Percentiles rank a stretch among this genome's conserved stretches.
These are phyloP conservation scores for Neonectria sp. DNA, from an alignment of 2,329 filamentous ascomycete genomes.

Conservation along the genomic window DNA sequence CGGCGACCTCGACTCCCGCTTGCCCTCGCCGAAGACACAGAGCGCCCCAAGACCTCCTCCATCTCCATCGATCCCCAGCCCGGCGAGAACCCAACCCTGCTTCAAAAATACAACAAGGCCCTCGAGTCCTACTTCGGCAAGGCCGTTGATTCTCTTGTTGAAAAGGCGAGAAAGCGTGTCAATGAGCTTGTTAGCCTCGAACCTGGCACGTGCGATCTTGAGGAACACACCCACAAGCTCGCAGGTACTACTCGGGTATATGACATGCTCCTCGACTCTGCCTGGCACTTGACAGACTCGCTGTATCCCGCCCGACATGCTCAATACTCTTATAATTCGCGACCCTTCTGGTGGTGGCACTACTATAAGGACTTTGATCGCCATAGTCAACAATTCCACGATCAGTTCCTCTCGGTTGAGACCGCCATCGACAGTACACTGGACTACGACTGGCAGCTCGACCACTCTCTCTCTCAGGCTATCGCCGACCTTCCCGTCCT, in stretches of 20 bases:
- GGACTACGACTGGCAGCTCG: conserved; percentile 50
- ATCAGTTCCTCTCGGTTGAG: conserved; percentile 48
- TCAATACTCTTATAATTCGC: conserved; percentile 52
- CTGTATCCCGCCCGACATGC: conserved; percentile 53
- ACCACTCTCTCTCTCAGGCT: conserved; percentile 53
- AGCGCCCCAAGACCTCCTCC: conserved; percentile 50
- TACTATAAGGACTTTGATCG: conserved; percentile 54
- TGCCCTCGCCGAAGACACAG: conserved; percentile 52
- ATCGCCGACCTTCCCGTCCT: conserved; percentile 54
- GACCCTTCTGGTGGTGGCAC: conserved; percentile 60
- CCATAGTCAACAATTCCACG: conserved; percentile 47
- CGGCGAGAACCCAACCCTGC: conserved; percentile 39
- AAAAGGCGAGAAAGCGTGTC: conserved; percentile 36
- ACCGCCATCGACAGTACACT: conserved; percentile 48
- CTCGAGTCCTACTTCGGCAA: conserved; percentile 53
- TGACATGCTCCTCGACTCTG: conserved; percentile 56
- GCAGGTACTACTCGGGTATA: conserved; percentile 43
- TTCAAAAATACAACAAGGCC: conserved; percentile 43
- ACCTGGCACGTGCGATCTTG: conserved; percentile 16
- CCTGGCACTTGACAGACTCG: conserved; percentile 54
- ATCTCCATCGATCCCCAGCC: conserved; percentile 47
- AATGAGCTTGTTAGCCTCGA: conserved; percentile 29
- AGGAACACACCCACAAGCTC: conserved; percentile 38
- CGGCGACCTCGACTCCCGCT: conserved; percentile 49
- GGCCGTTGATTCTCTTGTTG: conserved; percentile 41